Conservation (phyloP, 768 basidiomycete species). For the Calvatia gigantea region DNA sequence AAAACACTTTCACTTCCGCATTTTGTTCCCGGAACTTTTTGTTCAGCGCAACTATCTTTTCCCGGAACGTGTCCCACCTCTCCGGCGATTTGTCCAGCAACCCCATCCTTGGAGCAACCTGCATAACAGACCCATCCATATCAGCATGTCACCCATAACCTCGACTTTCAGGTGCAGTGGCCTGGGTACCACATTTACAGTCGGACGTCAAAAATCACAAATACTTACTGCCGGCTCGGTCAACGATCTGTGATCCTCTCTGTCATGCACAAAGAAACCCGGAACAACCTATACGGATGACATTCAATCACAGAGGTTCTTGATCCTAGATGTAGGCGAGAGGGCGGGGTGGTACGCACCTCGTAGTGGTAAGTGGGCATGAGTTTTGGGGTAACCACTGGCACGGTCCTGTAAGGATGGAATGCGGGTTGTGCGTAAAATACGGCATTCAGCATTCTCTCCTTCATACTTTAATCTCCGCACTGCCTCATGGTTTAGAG, state of each 20-base stretch:
- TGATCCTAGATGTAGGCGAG: not conserved
- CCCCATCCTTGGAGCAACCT: slow-evolving; percentile 63
- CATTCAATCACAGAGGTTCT: no score
- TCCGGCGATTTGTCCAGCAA: slow-evolving; percentile 45
- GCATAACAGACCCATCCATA: not conserved
- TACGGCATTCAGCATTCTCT: no score
- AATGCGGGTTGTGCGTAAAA: no score
- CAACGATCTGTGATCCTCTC: not conserved
- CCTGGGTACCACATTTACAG: no score
- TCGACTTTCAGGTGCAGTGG: no score
- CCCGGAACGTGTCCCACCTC: slow-evolving; percentile 47
- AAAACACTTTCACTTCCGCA: slow-evolving; percentile 55
- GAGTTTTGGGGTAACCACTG: not conserved
- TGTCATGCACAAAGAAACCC: slow-evolving; percentile 10
- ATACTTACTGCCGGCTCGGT: slow-evolving; percentile 6
- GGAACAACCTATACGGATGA: not conserved
- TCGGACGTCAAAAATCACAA: not conserved
- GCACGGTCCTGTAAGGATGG: no score
- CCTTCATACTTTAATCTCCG: no score
- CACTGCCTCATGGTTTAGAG: no score
- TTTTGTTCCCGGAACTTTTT: slow-evolving; percentile 22
- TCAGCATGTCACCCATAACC: no score
- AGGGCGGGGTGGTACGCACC: not conserved
- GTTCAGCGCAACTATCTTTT: slow-evolving; percentile 43
- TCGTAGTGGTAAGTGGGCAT: not conserved